Evolutionary conservation across 495 filamentous ascomycete genomes (phyloP).

Genomic region (Pyronema domesticum): DNA sequence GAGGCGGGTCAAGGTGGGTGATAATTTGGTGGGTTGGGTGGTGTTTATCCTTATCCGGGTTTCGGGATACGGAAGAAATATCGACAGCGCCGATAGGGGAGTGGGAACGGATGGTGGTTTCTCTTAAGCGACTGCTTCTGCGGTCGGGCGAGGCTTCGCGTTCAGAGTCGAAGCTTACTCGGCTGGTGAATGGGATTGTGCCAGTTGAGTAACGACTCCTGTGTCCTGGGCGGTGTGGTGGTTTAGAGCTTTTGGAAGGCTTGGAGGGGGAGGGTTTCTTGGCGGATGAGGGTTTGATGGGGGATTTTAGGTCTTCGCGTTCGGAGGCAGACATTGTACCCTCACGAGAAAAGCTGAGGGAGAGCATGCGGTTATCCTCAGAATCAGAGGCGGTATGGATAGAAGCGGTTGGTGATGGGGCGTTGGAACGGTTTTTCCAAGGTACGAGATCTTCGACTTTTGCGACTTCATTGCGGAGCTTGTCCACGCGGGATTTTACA

Average conservation of each 20-base stretch:
- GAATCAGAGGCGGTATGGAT: conserved; percentile 17
- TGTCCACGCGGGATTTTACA: conserved; percentile 20
- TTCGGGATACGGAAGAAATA: conserved; percentile 5
- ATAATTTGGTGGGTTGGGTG: not conserved
- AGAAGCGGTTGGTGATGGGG: conserved; percentile 18
- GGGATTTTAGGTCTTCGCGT: conserved; percentile 12
- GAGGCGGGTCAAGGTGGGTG: not conserved
- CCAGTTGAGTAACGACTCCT: conserved; percentile 6
- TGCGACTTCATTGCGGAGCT: conserved; percentile 20
- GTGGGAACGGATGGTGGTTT: conserved; percentile 8
- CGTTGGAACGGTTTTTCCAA: conserved; percentile 5
- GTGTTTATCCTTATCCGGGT: not conserved
- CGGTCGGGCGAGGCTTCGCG: conserved; percentile 3
- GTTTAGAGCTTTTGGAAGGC: conserved; percentile 7
- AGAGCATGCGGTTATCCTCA: conserved; percentile 5
- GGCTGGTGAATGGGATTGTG: not conserved
- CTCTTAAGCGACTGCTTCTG: conserved; percentile 3
- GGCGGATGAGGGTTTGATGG: conserved; percentile 1
- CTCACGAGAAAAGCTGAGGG: not conserved
- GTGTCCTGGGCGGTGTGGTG: conserved; percentile 2
- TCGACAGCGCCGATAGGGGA: conserved; percentile 11
- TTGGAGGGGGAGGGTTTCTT: conserved; percentile 3
- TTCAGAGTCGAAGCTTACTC: conserved; percentile 10
- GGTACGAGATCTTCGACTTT: conserved; percentile 20
- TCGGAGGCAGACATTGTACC: conserved; percentile 12